Base-by-base conservation (phyloP, 208 protist genomes). In the Eutreptiella sp. region DNA sequence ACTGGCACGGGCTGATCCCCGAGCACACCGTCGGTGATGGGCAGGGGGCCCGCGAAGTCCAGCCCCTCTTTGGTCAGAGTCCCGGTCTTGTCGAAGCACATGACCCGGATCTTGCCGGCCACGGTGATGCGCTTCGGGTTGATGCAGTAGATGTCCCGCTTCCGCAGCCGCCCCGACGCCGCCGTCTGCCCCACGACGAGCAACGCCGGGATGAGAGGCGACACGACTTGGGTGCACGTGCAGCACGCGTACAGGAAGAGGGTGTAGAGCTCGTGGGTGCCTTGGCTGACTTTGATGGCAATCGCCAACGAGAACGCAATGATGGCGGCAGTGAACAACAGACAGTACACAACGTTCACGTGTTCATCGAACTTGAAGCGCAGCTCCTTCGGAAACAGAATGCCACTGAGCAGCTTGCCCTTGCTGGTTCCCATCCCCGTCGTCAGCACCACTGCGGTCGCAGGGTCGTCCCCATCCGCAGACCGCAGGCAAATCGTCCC, bases 11-110 rank as follows among this genome's bases (percentile, higher is more conserved):
- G n/a, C 26, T 47, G 7, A 28, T 50, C 53, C 4, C 45, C n/a
- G n/a, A 52, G 7, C 27, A 43, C 38, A 14, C 11, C 4, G 23
- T 41, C 24, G 7, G 4, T 7, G 43, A 46, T 46, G 0, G 27
- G 23, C 27, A 5, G 1, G 24, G 41, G 9, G 35, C 41, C 53
- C 16, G n/a, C 14, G 14, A 84, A 26, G 32, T 77, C 53, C 0
- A 84, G 55, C 21, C 53, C 60, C 3, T 85, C 79, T 63, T 76
- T 68, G 9, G 79, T 84, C 0, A 84, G 32, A 0, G 79, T 84
- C 9, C 79, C 79, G 4, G 79, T 84, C 28, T 84, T 84, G 34
- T 85, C 79, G 41, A 85, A 83, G 35, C 63, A 70, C 38, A 84
- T 73, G 0, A 80, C 29, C n/a, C 68, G 28, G 1, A 84, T 28